A percentile compares a stretch with the other conserved stretches of the same genome.
phyloP scores from a whole-genome alignment of 2,329 filamentous ascomycete species.

The Diaporthe ampelina region DNA sequence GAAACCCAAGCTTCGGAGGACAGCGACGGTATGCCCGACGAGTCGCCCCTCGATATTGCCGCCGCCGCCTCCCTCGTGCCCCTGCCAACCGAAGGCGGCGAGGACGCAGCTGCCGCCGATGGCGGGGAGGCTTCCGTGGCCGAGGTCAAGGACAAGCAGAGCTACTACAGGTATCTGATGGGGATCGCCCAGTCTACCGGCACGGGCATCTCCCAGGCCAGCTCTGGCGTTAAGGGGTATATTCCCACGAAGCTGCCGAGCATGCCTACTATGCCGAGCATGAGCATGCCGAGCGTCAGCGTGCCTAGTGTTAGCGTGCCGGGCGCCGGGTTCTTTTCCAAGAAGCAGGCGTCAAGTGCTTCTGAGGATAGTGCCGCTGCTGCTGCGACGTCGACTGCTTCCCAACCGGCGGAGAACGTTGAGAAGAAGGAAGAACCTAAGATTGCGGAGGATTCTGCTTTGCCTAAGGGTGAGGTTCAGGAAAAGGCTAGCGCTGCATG shows the following conservation, averaged over 20 bases:
- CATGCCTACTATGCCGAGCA: conserved; percentile 46
- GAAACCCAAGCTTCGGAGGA: conserved; percentile 50
- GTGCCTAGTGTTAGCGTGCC: conserved; percentile 43
- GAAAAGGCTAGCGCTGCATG: not conserved
- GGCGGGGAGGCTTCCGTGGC: conserved; percentile 46
- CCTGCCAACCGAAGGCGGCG: conserved; percentile 56
- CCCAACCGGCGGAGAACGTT: not conserved
- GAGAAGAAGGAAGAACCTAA: not conserved
- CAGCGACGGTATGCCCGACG: conserved; percentile 53
- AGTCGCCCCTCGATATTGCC: conserved; percentile 67
- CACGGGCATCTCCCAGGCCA: conserved; percentile 57
- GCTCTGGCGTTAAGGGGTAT: conserved; percentile 61
- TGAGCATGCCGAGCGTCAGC: conserved; percentile 45
- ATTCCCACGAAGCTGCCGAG: conserved; percentile 60
- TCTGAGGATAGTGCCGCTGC: conserved; percentile 6
- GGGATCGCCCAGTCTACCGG: conserved; percentile 62
- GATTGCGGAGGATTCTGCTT: not conserved
- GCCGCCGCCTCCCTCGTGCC: conserved; percentile 65
- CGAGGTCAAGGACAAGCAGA: conserved; percentile 53
- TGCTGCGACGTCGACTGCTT: not conserved
- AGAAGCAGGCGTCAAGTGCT: conserved; percentile 39
- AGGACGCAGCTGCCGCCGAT: conserved; percentile 34
- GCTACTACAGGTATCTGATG: conserved; percentile 65
- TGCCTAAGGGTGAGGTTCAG: not conserved
- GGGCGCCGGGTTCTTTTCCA: conserved; percentile 38